Evolutionary conservation across 1,284 basidiomycete genomes (phyloP), one percentile per base, ranked within the genome.

Genomic region (Pisolithus thermaeus): DNA sequence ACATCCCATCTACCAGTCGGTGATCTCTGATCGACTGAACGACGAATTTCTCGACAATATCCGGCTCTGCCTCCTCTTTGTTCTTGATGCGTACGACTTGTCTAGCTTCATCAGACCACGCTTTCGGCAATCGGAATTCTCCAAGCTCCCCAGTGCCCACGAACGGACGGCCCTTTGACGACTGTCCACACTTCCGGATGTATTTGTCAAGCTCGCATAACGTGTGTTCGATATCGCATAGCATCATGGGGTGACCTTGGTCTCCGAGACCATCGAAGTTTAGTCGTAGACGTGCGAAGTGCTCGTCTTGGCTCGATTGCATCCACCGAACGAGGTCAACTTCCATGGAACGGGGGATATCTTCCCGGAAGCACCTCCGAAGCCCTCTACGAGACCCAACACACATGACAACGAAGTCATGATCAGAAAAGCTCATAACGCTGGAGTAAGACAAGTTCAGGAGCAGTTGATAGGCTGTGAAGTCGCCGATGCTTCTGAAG

Each of bases 141-240:
- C 59, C 57, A 30, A 72, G 63, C 32, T 62, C 56, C 3, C 57
- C 56, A 1, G 63, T 66, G 3, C 67, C 56, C 11, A 52, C 59
- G 55, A 73, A 82, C 3, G 50, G 43, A 25, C 63, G 64, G 41
- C 52, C 51, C 2, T 3, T 42, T 36, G 50, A 51, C 41, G 38
- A 57, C 20, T 35, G 49, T 51, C 4, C 63, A 59, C 38, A 67
- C 52, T 66, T 65, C n/a, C 83, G 77, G 20, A 77, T 67, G 54
- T 84, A 85, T 60, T 85, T 86, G 67, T 84, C 80, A 22, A 83
- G 69, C 58, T 87, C 84, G 61, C 84, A 87, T 18, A 86, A 63
- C 0, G 79, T 74, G 59, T 87, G 84, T 63, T 87, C 84, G 50
- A 86, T 71, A 59, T 84, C 82, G 9, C 74, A 73, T n/a, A 84